phyloP scores from a whole-genome alignment of 2,329 filamentous ascomycete genomes.

The Gliomastix tumulicola region DNA sequence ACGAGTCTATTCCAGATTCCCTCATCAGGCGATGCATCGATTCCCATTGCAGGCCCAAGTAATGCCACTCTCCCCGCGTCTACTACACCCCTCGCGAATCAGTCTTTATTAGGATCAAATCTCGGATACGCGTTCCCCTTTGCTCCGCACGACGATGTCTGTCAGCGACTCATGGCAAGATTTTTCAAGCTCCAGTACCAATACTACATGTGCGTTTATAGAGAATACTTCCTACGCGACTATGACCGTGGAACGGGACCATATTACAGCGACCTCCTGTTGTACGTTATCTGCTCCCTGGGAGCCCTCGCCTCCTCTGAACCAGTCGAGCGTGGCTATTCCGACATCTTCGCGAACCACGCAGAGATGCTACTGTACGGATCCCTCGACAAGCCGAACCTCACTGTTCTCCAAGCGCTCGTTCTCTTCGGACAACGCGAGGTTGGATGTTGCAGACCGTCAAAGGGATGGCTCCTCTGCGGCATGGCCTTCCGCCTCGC shows the following conservation, averaged over 20 bases:
- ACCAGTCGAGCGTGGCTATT: constrained; percentile 19
- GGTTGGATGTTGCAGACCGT: constrained; percentile 37
- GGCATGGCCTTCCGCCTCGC: constrained; percentile 44
- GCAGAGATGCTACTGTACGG: constrained; percentile 36
- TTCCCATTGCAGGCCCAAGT: not conserved
- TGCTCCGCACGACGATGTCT: constrained; percentile 34
- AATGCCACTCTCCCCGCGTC: not conserved
- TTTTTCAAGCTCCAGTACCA: constrained; percentile 42
- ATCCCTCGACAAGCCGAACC: constrained; percentile 35
- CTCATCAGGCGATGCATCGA: constrained; percentile 11
- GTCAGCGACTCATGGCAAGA: constrained; percentile 34
- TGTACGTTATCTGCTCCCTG: constrained; percentile 41
- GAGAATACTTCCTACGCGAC: constrained; percentile 42
- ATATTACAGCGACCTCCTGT: constrained; percentile 41
- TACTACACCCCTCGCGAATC: no score
- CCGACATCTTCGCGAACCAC: constrained; percentile 34
- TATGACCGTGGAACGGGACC: constrained; percentile 36
- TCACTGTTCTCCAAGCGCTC: constrained; percentile 38
- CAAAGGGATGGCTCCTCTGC: constrained; percentile 44
- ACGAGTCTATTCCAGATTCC: constrained; percentile 37
- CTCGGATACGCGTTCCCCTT: constrained; percentile 20
- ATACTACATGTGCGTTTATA: constrained; percentile 41
- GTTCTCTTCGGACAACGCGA: constrained; percentile 37
- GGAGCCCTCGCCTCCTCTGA: constrained; percentile 38
- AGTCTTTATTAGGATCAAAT: not conserved